A percentile compares a stretch with the other conserved stretches of the same genome.
These are phyloP conservation scores for Colletotrichum filicis DNA, from an alignment of 2,329 filamentous ascomycete genomes.

Conservation along the genomic window DNA sequence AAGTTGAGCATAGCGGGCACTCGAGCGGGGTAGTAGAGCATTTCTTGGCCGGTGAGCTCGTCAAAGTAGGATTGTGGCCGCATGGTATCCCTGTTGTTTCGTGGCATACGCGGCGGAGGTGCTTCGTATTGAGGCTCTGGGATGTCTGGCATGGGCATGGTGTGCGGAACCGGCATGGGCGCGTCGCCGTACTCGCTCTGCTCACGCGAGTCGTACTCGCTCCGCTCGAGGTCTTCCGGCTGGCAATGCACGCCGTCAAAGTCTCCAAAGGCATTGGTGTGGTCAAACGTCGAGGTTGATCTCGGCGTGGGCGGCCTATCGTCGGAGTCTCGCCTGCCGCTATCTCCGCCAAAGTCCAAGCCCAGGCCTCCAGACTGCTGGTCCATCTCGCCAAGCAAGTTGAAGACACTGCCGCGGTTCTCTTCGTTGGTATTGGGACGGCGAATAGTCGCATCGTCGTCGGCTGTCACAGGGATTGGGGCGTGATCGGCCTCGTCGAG, in stretches of 20 bases:
- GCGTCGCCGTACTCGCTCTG: conserved; percentile 6
- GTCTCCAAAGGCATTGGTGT: conserved; percentile 76
- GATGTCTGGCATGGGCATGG: conserved; percentile 36
- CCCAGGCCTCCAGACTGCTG: conserved; percentile 15
- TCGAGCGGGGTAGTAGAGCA: conserved; percentile 95
- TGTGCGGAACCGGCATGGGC: conserved; percentile 27
- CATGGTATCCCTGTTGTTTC: conserved; percentile 41
- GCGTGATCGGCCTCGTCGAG: conserved; percentile 65
- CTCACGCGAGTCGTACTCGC: conserved; percentile 35
- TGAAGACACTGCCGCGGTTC: conserved; percentile 36
- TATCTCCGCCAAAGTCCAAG: conserved; percentile 25
- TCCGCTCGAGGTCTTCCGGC: conserved; percentile 54
- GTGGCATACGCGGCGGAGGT: conserved; percentile 37
- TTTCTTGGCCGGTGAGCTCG: conserved; percentile 76
- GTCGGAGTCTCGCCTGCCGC: conserved; percentile 23
- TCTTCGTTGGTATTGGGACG: conserved; percentile 37
- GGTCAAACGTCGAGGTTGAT: conserved; percentile 56
- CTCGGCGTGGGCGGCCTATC: conserved; percentile 41
- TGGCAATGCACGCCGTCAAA: conserved; percentile 85
- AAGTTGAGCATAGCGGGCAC: conserved; percentile 95
- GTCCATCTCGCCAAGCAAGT: conserved; percentile 48
- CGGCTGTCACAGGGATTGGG: conserved; percentile 43
- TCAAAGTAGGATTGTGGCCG: conserved; percentile 70
- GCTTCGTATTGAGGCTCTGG: conserved; percentile 36
- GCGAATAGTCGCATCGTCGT: conserved; percentile 51